Conservation (phyloP, 2,329 filamentous ascomycete species). For the Hypoxylon sp. region DNA sequence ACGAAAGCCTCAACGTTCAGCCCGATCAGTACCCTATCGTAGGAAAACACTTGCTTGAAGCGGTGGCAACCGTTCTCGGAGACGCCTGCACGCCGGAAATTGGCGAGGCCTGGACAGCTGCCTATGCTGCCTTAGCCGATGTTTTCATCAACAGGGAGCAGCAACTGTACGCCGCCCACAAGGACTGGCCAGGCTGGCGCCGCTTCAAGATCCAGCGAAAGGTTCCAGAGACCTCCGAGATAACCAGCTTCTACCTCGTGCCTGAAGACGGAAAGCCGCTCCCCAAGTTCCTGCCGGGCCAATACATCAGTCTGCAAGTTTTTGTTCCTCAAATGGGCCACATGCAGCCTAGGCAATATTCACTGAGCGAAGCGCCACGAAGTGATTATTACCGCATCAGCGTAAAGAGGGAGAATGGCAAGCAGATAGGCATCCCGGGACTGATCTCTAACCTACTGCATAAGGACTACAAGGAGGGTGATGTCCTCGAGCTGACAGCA, state of each 20-base stretch:
- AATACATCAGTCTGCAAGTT: constrained; percentile 78
- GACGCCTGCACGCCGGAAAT: constrained; percentile 76
- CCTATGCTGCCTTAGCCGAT: constrained; percentile 79
- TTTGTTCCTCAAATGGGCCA: constrained; percentile 73
- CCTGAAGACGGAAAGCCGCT: constrained; percentile 72
- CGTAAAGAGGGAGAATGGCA: constrained; percentile 74
- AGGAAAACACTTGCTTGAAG: constrained; percentile 75
- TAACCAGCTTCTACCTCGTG: constrained; percentile 79
- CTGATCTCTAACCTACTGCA: constrained; percentile 69
- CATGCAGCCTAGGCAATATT: constrained; percentile 81
- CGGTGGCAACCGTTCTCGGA: constrained; percentile 77
- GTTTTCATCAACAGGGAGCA: constrained; percentile 78
- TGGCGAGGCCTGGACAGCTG: constrained; percentile 78
- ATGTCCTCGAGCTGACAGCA: constrained; percentile 68
- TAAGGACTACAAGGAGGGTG: constrained; percentile 63
- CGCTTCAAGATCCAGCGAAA: constrained; percentile 71
- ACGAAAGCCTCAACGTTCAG: constrained; percentile 77
- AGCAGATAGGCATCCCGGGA: constrained; percentile 58
- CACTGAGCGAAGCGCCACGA: constrained; percentile 71
- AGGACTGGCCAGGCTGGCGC: constrained; percentile 65
- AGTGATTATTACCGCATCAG: constrained; percentile 77
- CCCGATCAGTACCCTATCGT: constrained; percentile 80
- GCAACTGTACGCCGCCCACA: constrained; percentile 68
- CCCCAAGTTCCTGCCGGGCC: constrained; percentile 76
- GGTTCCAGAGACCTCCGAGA: constrained; percentile 70